Evolutionary conservation across 2,329 filamentous ascomycete species (phyloP), one percentile per base, ranked within the genome.

Genomic region (Diaporthe aspalathi): DNA sequence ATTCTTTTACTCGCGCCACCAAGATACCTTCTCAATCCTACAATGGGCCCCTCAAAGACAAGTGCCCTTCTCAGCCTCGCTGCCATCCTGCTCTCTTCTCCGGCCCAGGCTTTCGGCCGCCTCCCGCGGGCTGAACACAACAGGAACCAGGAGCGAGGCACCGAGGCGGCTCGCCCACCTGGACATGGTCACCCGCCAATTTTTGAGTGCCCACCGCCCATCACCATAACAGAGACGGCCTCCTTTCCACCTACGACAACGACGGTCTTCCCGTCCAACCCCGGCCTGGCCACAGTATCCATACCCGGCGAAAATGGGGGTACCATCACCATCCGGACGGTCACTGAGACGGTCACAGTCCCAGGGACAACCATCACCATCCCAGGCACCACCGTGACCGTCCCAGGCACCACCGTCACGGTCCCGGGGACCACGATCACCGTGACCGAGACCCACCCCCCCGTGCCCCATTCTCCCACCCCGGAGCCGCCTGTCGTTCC

Each of bases 321-420:
- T 17, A 54, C 49, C 35, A 43, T 12, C 49, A 40, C 47, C 38
- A 29, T 60, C 29, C 2, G 1, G 20, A 68, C 67, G 7, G 32
- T 68, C 5, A 68, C 67, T 14, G 24, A 49, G 53, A 68, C 49
- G n/a, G 35, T 57, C 53, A 68, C 67, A 11, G 24, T 60, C 9
- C 43, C 53, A 1, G 66, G 53, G 0, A 40, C 45, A 0, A 57
- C 43, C 3, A 14, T 60, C 29, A 66, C 62, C 8, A 24, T 66
- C 12, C 62, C 47, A 27, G 62, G n/a, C 11, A 40, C 22, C 29
- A 66, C 62, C 5, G 62, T 66, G 29, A 66, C 45, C 7, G 24
- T 66, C 14, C 62, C 47, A 5, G 62, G 56, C 24, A 14, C 24
- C 24, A 20, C 32, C 9, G 49, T 67, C 17, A 67, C 63, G 2